Percentiles rank a stretch among this genome's conserved stretches.
phyloP scores from a whole-genome alignment of 2,329 filamentous ascomycete species.

The Fusarium algeriense region DNA sequence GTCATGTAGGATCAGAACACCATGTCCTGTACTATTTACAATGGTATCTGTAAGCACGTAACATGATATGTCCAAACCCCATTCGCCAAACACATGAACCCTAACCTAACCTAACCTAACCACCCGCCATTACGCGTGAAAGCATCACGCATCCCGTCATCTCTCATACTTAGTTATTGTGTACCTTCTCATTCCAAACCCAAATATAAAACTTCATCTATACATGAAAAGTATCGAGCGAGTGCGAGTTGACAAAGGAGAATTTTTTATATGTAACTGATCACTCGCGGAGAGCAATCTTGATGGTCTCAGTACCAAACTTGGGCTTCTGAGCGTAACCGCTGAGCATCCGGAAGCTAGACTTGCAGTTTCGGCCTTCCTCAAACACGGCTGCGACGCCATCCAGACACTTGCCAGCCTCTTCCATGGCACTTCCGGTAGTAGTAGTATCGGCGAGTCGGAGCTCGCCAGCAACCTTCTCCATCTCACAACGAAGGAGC shows the following conservation, averaged over 20 bases:
- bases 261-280: conserved; percentile 30
- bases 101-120: conserved; percentile 4
- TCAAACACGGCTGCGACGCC: conserved; percentile 72
- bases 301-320: conserved; percentile 54
- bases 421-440: conserved; percentile 62
- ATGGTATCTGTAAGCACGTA: conserved; percentile 40
- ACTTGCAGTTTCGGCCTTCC: conserved; percentile 70
- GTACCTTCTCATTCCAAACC: conserved; percentile 19
- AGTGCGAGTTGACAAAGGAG: conserved; percentile 41
- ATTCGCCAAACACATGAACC: conserved; percentile 40
- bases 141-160: conserved; percentile 38
- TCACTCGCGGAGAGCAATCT: conserved; percentile 51
- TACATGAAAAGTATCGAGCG: conserved; percentile 24
- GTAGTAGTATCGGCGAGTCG: conserved; percentile 66
- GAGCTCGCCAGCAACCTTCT: conserved; percentile 78
- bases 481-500: conserved; percentile 88
- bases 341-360: conserved; percentile 71
- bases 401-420: conserved; percentile 71
- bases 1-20: conserved; percentile 28
- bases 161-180: conserved; percentile 32
- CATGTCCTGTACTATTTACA: conserved; percentile 37
- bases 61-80: conserved; percentile 41
- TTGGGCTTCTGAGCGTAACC: conserved; percentile 74
- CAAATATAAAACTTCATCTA: conserved; percentile 26
- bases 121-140: conserved; percentile 31